These are phyloP conservation scores for Triglochin maritima DNA, from an alignment of 106 monocot genomes.

Conservation along the genomic window DNA sequence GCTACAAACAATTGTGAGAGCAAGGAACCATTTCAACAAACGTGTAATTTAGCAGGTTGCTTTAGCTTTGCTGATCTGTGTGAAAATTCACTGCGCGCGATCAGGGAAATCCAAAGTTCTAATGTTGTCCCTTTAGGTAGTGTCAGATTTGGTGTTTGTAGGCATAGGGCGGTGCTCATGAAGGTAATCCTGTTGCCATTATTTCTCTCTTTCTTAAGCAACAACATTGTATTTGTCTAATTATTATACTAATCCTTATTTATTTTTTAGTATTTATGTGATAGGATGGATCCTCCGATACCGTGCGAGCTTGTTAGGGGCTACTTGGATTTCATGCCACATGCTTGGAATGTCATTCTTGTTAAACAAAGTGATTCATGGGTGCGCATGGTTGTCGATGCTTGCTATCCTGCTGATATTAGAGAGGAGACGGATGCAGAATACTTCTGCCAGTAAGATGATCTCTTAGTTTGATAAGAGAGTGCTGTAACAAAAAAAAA, in stretches of 20 bases:
- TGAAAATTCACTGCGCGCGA: conserved; percentile 54
- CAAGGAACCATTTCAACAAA: conserved; percentile 17
- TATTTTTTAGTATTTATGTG: conserved; percentile 82
- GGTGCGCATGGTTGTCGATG: conserved; percentile 80
- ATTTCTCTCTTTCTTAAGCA: conserved; percentile 1
- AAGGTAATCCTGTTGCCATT: conserved; percentile 40
- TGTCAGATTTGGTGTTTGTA: conserved; percentile 86
- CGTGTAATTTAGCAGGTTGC: conserved; percentile 8
- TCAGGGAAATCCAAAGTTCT: conserved; percentile 62
- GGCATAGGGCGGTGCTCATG: conserved; percentile 96
- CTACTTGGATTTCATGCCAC: conserved; percentile 85
- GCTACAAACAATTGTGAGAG: conserved; percentile 21
- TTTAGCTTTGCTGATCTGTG: conserved; percentile 54
- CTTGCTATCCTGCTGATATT: conserved; percentile 90
- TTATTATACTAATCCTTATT: background rate
- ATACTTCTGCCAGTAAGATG: conserved; percentile 73
- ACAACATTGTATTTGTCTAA: background rate
- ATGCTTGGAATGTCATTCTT: conserved; percentile 92
- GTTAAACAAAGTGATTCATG: conserved; percentile 43
- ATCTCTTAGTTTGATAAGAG: background rate
- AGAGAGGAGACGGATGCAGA: conserved; percentile 80
- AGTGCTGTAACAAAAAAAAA: too few species aligned
- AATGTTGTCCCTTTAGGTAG: conserved; percentile 81
- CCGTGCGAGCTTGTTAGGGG: conserved; percentile 97
- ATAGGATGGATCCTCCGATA: conserved; percentile 80